Conservation (phyloP, 106 monocot species). For the Alisma plantagoaquatica region DNA sequence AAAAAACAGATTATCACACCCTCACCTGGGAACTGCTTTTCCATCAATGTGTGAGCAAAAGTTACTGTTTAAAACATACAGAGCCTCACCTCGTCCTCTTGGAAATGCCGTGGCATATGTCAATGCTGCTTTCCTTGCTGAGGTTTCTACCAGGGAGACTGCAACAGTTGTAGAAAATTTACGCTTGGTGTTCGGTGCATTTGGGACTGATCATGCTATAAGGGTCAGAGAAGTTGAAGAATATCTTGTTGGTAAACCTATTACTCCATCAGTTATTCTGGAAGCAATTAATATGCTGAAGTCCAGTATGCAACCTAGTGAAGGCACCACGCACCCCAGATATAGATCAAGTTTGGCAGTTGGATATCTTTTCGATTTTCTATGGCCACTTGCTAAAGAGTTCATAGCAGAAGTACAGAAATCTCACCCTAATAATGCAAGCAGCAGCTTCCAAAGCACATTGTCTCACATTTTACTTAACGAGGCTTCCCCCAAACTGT, state of each 20-base stretch:
- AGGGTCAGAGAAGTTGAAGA: constrained; percentile 57
- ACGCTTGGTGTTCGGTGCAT: constrained; percentile 74
- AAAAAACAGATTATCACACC: constrained; percentile 3
- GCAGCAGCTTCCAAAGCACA: too few relatives aligned
- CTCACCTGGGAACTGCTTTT: neutral
- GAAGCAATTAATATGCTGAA: constrained; percentile 50
- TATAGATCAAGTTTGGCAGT: constrained; percentile 65
- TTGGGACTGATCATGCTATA: constrained; percentile 39
- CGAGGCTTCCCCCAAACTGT: neutral
- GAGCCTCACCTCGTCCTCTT: constrained; percentile 67
- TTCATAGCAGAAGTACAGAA: neutral
- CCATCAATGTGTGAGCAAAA: neutral
- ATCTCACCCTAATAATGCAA: too few relatives aligned
- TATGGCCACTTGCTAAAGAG: constrained; percentile 28
- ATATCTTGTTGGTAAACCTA: constrained; percentile 37
- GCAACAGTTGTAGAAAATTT: constrained; percentile 25
- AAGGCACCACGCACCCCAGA: constrained; percentile 38
- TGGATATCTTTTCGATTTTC: constrained; percentile 60
- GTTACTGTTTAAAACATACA: constrained; percentile 51
- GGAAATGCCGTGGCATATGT: constrained; percentile 73
- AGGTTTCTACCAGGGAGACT: constrained; percentile 15
- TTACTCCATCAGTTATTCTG: constrained; percentile 42
- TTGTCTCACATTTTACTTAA: too few relatives aligned
- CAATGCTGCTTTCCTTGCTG: constrained; percentile 67
- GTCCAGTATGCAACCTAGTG: constrained; percentile 28